Evolutionary conservation across 2,329 filamentous ascomycete genomes (phyloP), one percentile per base, ranked within the genome.

Genomic region (Purpureocillium lavendulum): DNA sequence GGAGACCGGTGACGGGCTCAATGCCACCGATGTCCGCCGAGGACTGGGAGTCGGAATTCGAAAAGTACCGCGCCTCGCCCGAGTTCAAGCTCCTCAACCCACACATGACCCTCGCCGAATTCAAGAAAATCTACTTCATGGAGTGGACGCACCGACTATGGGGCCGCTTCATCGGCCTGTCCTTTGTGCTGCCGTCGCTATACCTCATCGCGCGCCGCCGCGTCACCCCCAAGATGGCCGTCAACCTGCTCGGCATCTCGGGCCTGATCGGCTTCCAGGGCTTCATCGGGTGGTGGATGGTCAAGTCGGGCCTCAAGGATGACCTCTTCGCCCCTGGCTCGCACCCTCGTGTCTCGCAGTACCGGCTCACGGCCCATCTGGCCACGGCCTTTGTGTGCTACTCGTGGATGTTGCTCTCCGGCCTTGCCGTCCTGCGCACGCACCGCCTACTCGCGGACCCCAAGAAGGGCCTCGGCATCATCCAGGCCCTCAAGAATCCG

Each of bases 101-200:
- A 26, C 78, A 87, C 60, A 98, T 98, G 92, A 83, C 77, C 26
- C 71, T 98, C 41, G 75, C 81, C 42, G 92, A 98, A 60, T 98
- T 97, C 70, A 96, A 97, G 65, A 84, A 92, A 59, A 98, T 98
- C 50, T 98, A 97, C 74, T 98, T 84, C 62, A 97, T 97, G 92
- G 92, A 98, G 70, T 98, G 92, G 92, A 80, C 82, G 33, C 92
- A 98, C 63, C 80, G 92, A 24, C 73, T 96, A 40, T 97, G 92
- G 89, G 92, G 92, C 34, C 82, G 92, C 48, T 73, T 94, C 51
- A 86, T 98, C 42, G 92, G 92, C 43, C 63, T 97, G 46, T 84
- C 87, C 37, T 96, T 97, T 61, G 80, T 95, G 35, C 57, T 96
- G 2, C 92, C 92, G 2, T 86, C 90, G 7, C 64, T 83, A 40